Evolutionary conservation across 306 rosid genomes (phyloP).

Genomic region (Chamaecrista fasciculata): DNA sequence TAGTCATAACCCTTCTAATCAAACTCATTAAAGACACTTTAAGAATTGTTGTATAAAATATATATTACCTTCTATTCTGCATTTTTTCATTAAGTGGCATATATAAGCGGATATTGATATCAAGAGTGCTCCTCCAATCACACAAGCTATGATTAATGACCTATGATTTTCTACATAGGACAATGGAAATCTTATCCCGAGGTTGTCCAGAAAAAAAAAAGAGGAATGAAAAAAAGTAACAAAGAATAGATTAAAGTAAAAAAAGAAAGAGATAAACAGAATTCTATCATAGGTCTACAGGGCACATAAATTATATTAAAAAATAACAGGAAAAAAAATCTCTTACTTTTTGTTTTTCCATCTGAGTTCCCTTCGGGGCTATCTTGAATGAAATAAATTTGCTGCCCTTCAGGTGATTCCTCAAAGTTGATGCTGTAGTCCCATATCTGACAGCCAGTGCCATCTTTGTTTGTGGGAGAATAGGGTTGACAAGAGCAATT

Average conservation of each 20-base stretch:
- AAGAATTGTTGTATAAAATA: not conserved
- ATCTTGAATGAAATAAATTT: not conserved
- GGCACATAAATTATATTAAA: too few species aligned
- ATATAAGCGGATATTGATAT: not conserved
- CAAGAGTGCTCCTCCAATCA: not conserved
- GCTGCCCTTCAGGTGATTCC: not conserved
- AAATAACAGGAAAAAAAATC: not conserved
- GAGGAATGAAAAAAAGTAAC: too few species aligned
- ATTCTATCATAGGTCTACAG: too few species aligned
- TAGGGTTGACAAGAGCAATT: not conserved
- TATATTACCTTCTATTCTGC: not conserved
- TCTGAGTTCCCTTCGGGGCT: not conserved
- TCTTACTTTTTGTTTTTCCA: not conserved
- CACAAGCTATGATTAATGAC: not conserved
- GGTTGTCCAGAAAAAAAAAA: not conserved
- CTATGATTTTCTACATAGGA: not conserved
- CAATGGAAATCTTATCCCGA: not conserved
- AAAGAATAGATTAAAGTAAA: too few species aligned
- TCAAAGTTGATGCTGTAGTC: not conserved
- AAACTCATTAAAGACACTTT: not conserved
- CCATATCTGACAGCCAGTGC: conserved; percentile 19
- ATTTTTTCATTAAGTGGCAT: not conserved
- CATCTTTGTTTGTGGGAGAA: not conserved
- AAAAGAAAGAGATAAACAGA: too few species aligned
- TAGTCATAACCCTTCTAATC: not conserved